Percentiles rank a stretch among this genome's conserved stretches.
Evolutionary conservation across 495 filamentous ascomycete genomes (phyloP).

Genomic region (Lindgomyces ingoldianus): DNA sequence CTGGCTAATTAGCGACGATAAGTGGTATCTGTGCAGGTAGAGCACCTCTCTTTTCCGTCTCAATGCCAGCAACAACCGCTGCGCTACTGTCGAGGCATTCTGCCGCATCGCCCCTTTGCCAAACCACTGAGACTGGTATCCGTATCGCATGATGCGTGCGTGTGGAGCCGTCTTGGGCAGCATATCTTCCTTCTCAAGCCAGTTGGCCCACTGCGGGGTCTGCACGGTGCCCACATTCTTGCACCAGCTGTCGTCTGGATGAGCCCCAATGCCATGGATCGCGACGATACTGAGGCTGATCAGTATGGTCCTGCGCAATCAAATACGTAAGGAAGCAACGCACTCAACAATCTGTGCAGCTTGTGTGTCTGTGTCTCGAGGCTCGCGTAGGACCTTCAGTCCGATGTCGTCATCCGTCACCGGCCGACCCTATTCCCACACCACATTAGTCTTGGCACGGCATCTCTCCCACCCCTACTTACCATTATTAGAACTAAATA

Average conservation of each 20-base stretch:
- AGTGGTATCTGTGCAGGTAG: background rate
- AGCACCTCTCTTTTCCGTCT: background rate
- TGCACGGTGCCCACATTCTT: conserved; percentile 34
- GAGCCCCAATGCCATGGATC: background rate
- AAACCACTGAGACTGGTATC: conserved; percentile 37
- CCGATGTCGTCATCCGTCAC: background rate
- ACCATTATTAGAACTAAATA: background rate
- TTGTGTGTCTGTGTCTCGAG: background rate
- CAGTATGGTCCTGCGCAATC: background rate
- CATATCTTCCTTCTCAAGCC: conserved; percentile 30
- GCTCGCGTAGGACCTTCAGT: background rate
- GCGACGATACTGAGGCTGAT: background rate
- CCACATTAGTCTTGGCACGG: background rate
- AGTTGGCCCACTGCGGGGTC: conserved; percentile 35
- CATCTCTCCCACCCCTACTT: background rate
- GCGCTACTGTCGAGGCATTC: background rate
- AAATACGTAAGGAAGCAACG: conserved; percentile 1
- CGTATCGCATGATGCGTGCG: conserved; percentile 39
- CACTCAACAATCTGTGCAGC: background rate
- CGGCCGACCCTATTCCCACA: background rate
- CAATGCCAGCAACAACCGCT: background rate
- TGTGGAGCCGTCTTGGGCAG: conserved; percentile 29
- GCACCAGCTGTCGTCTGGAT: conserved; percentile 29
- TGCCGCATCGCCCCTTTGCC: conserved; percentile 12
- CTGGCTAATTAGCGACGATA: background rate